A percentile compares a stretch with the other conserved stretches of the same genome.
Evolutionary conservation across 805 yeast genomes (phyloP).

Genomic region (Candida vaughaniae): DNA sequence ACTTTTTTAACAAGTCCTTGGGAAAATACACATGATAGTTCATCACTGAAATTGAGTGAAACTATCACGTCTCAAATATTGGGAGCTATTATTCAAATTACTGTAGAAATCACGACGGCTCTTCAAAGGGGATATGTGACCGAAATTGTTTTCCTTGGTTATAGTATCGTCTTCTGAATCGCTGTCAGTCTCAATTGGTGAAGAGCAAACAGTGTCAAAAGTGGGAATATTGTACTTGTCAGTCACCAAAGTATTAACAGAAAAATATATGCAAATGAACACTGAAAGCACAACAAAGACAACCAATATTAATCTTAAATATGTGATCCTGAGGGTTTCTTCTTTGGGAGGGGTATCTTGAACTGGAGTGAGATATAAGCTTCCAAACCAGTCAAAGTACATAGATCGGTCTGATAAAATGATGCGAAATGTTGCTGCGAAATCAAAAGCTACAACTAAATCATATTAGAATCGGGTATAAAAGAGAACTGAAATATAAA

Average conservation of each 20-base stretch:
- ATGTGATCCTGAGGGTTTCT: neutral
- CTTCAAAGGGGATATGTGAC: neutral
- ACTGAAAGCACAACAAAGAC: neutral
- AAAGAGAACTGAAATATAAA: too few relatives aligned
- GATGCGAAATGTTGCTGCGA: too few relatives aligned
- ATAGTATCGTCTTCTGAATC: neutral
- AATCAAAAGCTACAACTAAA: too few relatives aligned
- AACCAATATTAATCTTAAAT: neutral
- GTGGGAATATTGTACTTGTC: neutral
- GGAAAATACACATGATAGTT: slow-evolving; percentile 35
- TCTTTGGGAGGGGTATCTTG: too few relatives aligned
- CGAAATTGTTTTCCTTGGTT: neutral
- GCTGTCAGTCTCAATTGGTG: neutral
- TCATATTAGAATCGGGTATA: too few relatives aligned
- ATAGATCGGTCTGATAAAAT: too few relatives aligned
- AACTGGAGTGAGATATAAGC: too few relatives aligned
- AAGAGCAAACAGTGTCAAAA: neutral
- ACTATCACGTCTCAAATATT: slow-evolving; percentile 42
- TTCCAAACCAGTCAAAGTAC: too few relatives aligned
- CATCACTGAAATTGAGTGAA: slow-evolving; percentile 22
- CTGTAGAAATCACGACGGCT: slow-evolving; percentile 14
- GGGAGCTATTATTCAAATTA: slow-evolving; percentile 41
- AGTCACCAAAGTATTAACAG: neutral
- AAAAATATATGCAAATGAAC: neutral
- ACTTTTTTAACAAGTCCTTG: slow-evolving; percentile 21